Conservation (phyloP, 164 flowering plant species). For the Tinospora cordifolia region DNA sequence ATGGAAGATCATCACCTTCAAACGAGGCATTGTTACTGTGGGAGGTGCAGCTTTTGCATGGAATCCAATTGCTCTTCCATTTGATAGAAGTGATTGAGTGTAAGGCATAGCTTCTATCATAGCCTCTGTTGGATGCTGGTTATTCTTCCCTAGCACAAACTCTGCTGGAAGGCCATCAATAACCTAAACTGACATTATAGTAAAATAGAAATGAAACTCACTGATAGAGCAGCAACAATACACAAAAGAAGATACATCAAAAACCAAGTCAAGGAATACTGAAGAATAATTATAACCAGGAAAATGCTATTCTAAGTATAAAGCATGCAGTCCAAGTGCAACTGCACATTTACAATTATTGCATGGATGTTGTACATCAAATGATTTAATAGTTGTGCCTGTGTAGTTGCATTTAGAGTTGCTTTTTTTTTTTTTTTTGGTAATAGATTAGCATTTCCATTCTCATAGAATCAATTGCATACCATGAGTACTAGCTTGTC, state of each 20-base stretch:
- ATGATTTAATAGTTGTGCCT: too few relatives aligned
- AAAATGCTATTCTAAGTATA: too few relatives aligned
- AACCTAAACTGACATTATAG: conserved; percentile 53
- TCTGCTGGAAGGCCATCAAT: conserved; percentile 99
- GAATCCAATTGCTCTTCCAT: conserved; percentile 68
- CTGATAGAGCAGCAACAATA: conserved; percentile 7
- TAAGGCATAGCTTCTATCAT: conserved; percentile 82
- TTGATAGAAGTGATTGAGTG: conserved; percentile 63
- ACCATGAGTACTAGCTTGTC: conserved; percentile 78
- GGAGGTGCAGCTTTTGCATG: conserved; percentile 98
- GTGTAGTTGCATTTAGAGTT: too few relatives aligned
- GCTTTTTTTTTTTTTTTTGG: too few relatives aligned
- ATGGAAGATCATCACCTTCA: conserved; percentile 47
- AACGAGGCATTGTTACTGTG: conserved; percentile 97
- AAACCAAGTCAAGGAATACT: neutral
- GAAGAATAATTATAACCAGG: neutral
- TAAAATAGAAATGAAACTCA: conserved; percentile 16
- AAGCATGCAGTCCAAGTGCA: too few relatives aligned
- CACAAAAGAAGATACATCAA: neutral
- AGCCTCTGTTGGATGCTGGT: conserved; percentile 46
- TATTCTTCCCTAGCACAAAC: conserved; percentile 81
- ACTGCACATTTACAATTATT: too few relatives aligned
- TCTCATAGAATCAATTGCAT: conserved; percentile 6
- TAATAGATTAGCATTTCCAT: too few relatives aligned
- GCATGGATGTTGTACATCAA: too few relatives aligned